Conservation (phyloP, 768 basidiomycete genomes). For the Sporobolomyces pararoseus region DNA sequence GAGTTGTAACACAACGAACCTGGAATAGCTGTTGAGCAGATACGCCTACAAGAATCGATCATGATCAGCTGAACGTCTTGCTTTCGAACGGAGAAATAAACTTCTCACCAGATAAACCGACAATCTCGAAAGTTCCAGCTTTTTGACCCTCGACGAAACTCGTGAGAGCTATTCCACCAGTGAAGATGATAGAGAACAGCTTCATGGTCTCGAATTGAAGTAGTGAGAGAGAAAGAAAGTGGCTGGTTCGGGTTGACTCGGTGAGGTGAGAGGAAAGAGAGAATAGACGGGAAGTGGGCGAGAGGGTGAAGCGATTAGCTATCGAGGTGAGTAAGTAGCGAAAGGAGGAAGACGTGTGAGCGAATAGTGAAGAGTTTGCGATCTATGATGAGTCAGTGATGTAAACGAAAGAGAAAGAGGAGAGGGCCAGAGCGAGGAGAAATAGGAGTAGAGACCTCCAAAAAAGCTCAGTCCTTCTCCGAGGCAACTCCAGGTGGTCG, state of each 20-base stretch:
- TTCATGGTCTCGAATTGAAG: background rate
- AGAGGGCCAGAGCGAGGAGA: background rate
- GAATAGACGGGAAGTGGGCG: background rate
- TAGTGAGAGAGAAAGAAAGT: background rate
- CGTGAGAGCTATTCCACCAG: background rate
- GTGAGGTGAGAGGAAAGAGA: background rate
- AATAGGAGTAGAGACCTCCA: background rate
- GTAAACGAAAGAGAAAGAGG: background rate
- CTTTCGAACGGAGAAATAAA: background rate
- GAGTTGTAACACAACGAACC: background rate
- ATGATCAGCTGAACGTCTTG: background rate
- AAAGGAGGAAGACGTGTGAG: background rate
- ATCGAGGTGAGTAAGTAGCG: background rate
- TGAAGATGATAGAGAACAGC: background rate
- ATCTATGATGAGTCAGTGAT: background rate
- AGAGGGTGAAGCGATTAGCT: background rate
- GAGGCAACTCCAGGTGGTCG: slow-evolving; percentile 4
- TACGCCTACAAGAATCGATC: background rate
- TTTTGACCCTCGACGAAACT: background rate
- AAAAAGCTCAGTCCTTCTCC: too few species aligned
- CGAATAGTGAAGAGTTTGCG: too few species aligned
- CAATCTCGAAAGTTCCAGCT: slow-evolving; percentile 53
- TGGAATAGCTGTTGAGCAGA: slow-evolving; percentile 15
- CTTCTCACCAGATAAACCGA: slow-evolving; percentile 65
- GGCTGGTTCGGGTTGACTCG: background rate